Evolutionary conservation across 352 stramenopile genomes (phyloP), one percentile per base, ranked within the genome.

Genomic region (Phytopythium aichiense): DNA sequence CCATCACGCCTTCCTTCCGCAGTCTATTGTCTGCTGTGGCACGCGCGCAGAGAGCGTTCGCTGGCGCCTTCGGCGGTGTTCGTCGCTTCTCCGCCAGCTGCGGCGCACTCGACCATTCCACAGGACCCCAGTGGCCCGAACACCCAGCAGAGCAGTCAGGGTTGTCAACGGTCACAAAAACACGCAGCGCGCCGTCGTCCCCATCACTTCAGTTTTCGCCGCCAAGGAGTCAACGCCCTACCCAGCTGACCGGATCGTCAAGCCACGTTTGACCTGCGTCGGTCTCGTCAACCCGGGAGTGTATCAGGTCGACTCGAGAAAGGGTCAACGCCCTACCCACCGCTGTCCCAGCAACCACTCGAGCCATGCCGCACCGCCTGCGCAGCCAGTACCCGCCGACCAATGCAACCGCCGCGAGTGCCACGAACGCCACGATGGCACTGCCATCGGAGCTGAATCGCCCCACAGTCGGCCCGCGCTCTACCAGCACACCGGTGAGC

Each of bases 361-460:
- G 2, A 40, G 28, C 7, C 33, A 58, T 58, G 52, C 52, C 52
- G 7, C 52, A 58, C 52, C 52, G 52, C 30, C 52, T 58, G n/a
- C 52, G 52, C 31, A 31, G 15, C 13, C 52, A 35, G 31, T 58
- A 58, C 52, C 52, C 52, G 18, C 52, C 52, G 20, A 58, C 49
- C 25, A 56, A 56, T 30, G 49, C 49, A 5, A 30, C 49, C 13
- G 49, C 25, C 28, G 13, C 49, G 49, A 38, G 13, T 3, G 28
- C 20, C 23, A 7, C 49, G 1, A 38, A 28, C 1, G 7, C 52
- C 31, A 22, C 52, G 7, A 46, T 8, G 7, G 9, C 45, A 15
- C 45, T n/a, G 45, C 45, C 45, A 5, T 1, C 7, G 6, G 38
- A 45, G 38, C 13, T 18, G 38, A 7, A 8, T 9, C 38, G 38